Evolutionary conservation across 2,329 filamentous ascomycete species (phyloP).

Genomic region (Westerdykella sp.): DNA sequence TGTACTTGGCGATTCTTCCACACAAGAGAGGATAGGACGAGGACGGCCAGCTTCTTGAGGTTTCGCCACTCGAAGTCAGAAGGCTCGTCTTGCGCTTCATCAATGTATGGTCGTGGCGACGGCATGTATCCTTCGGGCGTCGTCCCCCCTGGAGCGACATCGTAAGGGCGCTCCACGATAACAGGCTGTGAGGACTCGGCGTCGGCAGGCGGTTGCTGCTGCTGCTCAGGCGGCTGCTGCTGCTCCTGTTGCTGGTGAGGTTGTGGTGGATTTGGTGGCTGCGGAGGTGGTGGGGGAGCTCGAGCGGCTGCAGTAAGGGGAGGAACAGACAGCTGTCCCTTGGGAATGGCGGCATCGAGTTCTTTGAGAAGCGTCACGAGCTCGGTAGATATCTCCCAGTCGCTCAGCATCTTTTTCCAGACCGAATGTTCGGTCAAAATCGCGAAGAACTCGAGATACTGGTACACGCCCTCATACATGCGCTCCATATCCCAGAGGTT

Average conservation of each 20-base stretch:
- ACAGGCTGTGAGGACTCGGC: slow-evolving; percentile 29
- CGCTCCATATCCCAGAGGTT: slow-evolving; percentile 98
- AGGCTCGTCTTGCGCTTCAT: slow-evolving; percentile 50
- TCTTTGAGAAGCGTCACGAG: slow-evolving; percentile 80
- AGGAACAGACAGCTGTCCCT: slow-evolving; percentile 52
- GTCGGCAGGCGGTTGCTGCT: slow-evolving; percentile 3
- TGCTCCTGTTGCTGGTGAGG: not conserved
- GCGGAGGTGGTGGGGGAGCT: slow-evolving; percentile 27
- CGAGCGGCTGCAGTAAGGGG: slow-evolving; percentile 43
- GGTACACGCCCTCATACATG: slow-evolving; percentile 88
- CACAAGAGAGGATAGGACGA: slow-evolving; percentile 81
- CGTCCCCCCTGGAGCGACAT: slow-evolving; percentile 39
- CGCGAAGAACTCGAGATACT: slow-evolving; percentile 89
- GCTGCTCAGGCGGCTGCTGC: not conserved
- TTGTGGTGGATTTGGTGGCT: slow-evolving; percentile 9
- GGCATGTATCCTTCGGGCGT: slow-evolving; percentile 42
- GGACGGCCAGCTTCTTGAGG: slow-evolving; percentile 86
- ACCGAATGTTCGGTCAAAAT: slow-evolving; percentile 80
- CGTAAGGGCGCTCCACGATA: slow-evolving; percentile 61
- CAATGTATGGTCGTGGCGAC: slow-evolving; percentile 43
- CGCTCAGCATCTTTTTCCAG: slow-evolving; percentile 76
- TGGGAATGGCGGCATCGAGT: slow-evolving; percentile 80
- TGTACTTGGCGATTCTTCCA: slow-evolving; percentile 84
- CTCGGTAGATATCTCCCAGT: slow-evolving; percentile 89
- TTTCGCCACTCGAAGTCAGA: slow-evolving; percentile 68